Evolutionary conservation across 2,329 filamentous ascomycete species (phyloP).

Genomic region (Dendryphion nanum): DNA sequence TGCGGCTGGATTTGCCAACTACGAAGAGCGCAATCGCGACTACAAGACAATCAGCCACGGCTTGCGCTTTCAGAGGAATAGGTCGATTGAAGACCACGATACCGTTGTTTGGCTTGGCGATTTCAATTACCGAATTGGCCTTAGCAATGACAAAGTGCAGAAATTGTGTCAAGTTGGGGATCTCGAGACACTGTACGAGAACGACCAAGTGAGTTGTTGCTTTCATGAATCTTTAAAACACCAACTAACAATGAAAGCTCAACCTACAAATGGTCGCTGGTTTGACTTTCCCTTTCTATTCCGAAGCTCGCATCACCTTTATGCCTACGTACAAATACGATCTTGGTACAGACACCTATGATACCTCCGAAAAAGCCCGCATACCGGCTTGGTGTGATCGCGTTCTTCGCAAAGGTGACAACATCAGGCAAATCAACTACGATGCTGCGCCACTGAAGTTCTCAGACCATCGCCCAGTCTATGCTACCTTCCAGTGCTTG

Average conservation of each 20-base stretch:
- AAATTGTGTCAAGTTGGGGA: conserved; percentile 70
- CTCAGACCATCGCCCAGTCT: conserved; percentile 96
- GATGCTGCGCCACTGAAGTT: conserved; percentile 79
- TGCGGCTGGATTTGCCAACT: conserved; percentile 93
- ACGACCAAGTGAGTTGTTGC: conserved; percentile 70
- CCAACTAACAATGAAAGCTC: conserved; percentile 62
- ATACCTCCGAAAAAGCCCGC: conserved; percentile 90
- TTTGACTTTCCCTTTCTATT: conserved; percentile 85
- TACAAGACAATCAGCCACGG: conserved; percentile 87
- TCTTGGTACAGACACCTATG: conserved; percentile 81
- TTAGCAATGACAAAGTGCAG: conserved; percentile 74
- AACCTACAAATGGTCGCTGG: conserved; percentile 97
- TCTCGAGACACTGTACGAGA: conserved; percentile 78
- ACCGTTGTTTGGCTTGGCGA: conserved; percentile 90
- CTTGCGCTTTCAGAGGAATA: conserved; percentile 84
- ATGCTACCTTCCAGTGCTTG: conserved; percentile 80
- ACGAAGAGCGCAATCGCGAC: conserved; percentile 92
- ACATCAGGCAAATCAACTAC: conserved; percentile 80
- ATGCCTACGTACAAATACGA: conserved; percentile 96
- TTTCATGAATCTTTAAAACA: conserved; percentile 20
- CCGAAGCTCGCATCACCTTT: conserved; percentile 84
- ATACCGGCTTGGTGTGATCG: conserved; percentile 98
- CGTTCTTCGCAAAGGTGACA: conserved; percentile 80
- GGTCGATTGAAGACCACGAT: conserved; percentile 87
- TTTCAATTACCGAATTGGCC: conserved; percentile 95